Percentiles rank a stretch among this genome's conserved stretches.
phyloP scores from a whole-genome alignment of 2,329 filamentous ascomycete genomes.

The Arthroderma uncinatum region DNA sequence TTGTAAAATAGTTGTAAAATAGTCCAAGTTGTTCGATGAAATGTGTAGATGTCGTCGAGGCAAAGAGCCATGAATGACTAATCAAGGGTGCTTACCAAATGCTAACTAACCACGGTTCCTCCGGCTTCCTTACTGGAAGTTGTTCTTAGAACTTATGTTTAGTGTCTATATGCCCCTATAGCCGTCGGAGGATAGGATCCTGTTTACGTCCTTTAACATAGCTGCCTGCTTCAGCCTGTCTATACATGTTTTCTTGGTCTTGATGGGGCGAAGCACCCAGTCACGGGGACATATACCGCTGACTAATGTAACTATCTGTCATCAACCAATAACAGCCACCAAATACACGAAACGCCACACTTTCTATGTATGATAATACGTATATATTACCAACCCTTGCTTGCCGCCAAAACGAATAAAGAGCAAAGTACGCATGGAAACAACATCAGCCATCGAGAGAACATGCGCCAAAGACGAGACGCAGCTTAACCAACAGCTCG shows the following conservation, averaged over 20 bases:
- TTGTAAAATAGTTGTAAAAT: no score
- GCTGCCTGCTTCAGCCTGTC: not conserved
- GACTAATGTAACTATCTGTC: not conserved
- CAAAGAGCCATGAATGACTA: no score
- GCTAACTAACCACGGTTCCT: no score
- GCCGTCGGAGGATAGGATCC: not conserved
- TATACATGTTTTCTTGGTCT: not conserved
- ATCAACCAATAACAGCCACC: not conserved
- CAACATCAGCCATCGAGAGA: not conserved
- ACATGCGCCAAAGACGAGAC: not conserved
- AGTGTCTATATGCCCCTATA: no score
- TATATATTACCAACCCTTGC: not conserved
- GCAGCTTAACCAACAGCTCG: not conserved
- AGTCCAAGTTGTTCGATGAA: no score
- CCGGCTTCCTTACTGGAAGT: no score
- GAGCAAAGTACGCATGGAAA: not conserved
- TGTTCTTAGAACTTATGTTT: no score
- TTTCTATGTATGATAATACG: no score
- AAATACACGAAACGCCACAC: not conserved
- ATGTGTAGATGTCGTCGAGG: no score
- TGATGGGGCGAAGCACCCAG: not conserved
- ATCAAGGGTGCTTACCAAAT: no score
- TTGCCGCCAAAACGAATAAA: not conserved
- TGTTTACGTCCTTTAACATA: not conserved
- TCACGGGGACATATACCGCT: not conserved